A percentile compares a stretch with the other conserved stretches of the same genome.
These are phyloP conservation scores for Pyrus hybrid DNA, from an alignment of 331 rosid genomes.

Conservation along the genomic window DNA sequence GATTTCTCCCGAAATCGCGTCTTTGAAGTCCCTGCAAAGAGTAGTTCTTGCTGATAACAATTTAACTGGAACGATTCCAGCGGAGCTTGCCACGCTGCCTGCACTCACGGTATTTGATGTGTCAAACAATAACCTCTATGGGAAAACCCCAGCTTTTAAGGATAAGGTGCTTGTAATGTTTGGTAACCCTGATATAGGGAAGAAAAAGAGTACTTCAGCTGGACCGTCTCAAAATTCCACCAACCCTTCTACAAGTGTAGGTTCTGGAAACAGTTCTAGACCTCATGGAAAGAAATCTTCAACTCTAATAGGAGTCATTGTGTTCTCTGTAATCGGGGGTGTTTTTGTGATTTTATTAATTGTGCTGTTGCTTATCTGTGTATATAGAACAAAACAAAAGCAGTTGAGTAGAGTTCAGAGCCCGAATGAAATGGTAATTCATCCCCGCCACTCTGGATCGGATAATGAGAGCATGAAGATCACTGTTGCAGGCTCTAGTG, in stretches of 20 bases:
- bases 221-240: constrained; percentile 15
- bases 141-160: constrained; percentile 46
- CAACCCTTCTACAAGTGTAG: neutral
- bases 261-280: neutral
- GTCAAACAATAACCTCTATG: constrained; percentile 57
- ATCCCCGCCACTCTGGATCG: constrained; percentile 41
- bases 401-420: constrained; percentile 23
- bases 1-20: constrained; percentile 49
- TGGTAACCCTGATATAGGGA: constrained; percentile 73
- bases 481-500: constrained; percentile 31
- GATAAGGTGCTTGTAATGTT: constrained; percentile 25
- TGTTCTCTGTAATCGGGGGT: constrained; percentile 31
- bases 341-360: constrained; percentile 24
- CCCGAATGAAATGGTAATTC: constrained; percentile 22
- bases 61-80: constrained; percentile 54
- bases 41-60: constrained; percentile 48
- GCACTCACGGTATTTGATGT: constrained; percentile 43
- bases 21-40: constrained; percentile 37
- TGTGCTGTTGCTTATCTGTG: constrained; percentile 11
- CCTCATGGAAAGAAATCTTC: constrained; percentile 13
- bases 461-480: constrained; percentile 38
- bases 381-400: constrained; percentile 16
- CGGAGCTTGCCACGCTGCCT: constrained; percentile 51
- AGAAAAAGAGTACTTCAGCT: constrained; percentile 19
- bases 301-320: neutral